Evolutionary conservation across 805 yeast genomes (phyloP), one percentile per base, ranked within the genome.

Genomic region (Nakazawaea populi): DNA sequence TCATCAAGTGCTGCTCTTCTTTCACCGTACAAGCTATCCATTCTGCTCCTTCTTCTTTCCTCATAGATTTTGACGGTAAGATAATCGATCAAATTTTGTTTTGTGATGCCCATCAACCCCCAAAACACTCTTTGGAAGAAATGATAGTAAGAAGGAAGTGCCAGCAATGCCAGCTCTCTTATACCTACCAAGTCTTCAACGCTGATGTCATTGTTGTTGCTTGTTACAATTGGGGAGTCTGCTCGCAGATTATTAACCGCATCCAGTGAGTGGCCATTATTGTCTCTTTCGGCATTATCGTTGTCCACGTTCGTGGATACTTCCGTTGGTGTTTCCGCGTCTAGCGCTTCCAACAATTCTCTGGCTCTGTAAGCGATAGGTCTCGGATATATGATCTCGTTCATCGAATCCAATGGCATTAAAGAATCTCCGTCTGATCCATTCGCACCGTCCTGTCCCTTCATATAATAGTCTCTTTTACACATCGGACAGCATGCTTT

Each of bases 401-500:
- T 29, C 2, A 49, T 30, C 61, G 60, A 18, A 56, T 55, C 58
- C 24, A 63, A 45, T 18, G 56, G 60, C 42, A 59, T 46, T n/a
- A 49, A 32, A 29, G 56, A 35, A 5, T 47, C 52, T 27, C 36
- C 47, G 24, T 47, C 52, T 10, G 31, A 42, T 27, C 47, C 41
- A 4, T 56, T 58, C 12, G 54, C 56, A 27, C 47, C 61, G 50
- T 51, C 46, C 40, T 54, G 56, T 47, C 65, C 71, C 53, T 71
- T 72, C 60, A 70, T 69, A 58, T 74, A 79, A 61, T 82, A 83
- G 61, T 83, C 89, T 34, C 84, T 69, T 60, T 87, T 86, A 66
- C 96, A 88, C 72, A 84, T 80, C 7, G 96, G 96, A 62, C 96
- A 88, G 58, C 88, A 83, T 0, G 90, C 91, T 44, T 85, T 75